Evolutionary conservation across 345 rosid species (phyloP), one percentile per base, ranked within the genome.

Genomic region (Corchorus capsularis): DNA sequence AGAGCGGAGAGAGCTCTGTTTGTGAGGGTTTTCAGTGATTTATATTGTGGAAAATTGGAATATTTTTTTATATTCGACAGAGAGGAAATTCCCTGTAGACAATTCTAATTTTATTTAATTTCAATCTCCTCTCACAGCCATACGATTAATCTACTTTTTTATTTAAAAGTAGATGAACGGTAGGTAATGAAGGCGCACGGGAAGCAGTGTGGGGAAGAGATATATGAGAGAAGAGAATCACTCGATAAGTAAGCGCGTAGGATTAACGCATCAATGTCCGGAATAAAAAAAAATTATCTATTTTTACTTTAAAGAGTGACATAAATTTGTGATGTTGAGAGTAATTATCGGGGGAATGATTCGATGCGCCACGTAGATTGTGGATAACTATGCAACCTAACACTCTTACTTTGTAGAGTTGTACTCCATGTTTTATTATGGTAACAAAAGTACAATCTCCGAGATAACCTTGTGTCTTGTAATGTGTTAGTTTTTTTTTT

Each of bases 331-430:
- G 8, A 45, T 14, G 39, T 50, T 15, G 54, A 32, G 47, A 27
- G 55, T 47, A 47, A 22, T 49, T 69, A 20, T 68, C 52, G 20
- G 45, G 57, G 43, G 7, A 68, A 8, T 27, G 57, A 69, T 69
- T 50, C 72, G 59, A 50, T 69, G 59, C 71, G 71, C 54, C 71
- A 66, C 54, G 54, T 20, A 46, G n/a, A 12, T 66, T 27, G 35
- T 45, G 35, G 70, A 66, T 66, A 45, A 66, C 35, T 20, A 45
- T 66, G 35, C 53, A 41, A 41, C 45, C 45, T 4, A 41, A 41
- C 45, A 41, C 7, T 2, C 47, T 45, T 45, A 45, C 8, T 45
- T 39, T 39, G 43, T 39, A 39, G 43, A 3, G 43, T 4, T 45
- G 45, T 41, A 41, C 45, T 41, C 7, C 45, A 41, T 45, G 47